A percentile compares a stretch with the other conserved stretches of the same genome.
These are phyloP conservation scores for Neonectria coccinea DNA, from an alignment of 2,329 filamentous ascomycete genomes.

Conservation along the genomic window DNA sequence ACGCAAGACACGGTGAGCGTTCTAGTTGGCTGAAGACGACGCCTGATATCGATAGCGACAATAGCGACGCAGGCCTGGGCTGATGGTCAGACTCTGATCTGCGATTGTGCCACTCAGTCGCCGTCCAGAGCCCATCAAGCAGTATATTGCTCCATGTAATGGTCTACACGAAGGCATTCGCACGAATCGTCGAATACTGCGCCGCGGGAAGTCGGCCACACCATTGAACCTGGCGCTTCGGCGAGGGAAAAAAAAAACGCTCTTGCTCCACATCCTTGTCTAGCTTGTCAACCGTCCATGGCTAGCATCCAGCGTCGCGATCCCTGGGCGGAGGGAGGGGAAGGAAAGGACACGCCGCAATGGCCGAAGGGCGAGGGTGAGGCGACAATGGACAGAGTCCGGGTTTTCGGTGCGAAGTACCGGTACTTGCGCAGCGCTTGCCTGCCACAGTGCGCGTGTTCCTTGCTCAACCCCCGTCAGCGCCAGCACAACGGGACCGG, in stretches of 20 bases:
- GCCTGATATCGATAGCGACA: slow-evolving; percentile 37
- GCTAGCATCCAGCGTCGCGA: slow-evolving; percentile 30
- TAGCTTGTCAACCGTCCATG: slow-evolving; percentile 35
- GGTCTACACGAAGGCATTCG: background rate
- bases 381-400: slow-evolving; percentile 34
- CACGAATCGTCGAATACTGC: background rate
- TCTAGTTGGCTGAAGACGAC: slow-evolving; percentile 33
- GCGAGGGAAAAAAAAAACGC: slow-evolving; percentile 26
- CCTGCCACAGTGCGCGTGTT: slow-evolving; percentile 41
- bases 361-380: slow-evolving; percentile 21
- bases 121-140: background rate
- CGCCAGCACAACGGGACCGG: slow-evolving; percentile 29
- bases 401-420: slow-evolving; percentile 39
- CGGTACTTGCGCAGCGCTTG: slow-evolving; percentile 35
- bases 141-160: background rate
- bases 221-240: slow-evolving; percentile 32
- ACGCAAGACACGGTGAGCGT: slow-evolving; percentile 35
- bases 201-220: slow-evolving; percentile 6
- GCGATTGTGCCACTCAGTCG: slow-evolving; percentile 28
- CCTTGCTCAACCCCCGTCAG: slow-evolving; percentile 27
- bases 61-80: slow-evolving; percentile 27
- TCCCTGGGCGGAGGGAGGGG: slow-evolving; percentile 21
- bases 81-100: slow-evolving; percentile 37
- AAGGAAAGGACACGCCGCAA: slow-evolving; percentile 2
- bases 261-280: slow-evolving; percentile 36